Conservation (phyloP, 306 rosid species). For the Rosa lucieae region DNA sequence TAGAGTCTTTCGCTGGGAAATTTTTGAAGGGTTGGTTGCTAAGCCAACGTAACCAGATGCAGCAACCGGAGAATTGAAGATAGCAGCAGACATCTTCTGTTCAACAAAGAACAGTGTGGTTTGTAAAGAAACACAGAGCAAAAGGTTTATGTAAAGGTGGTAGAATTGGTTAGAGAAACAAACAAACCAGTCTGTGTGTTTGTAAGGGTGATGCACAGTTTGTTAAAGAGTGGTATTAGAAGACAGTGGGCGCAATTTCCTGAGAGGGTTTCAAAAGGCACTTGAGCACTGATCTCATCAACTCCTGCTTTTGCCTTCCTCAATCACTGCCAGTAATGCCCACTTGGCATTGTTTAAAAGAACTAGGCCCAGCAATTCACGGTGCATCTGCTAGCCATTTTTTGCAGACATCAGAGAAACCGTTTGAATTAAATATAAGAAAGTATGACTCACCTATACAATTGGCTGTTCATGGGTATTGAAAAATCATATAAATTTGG, state of each 20-base stretch:
- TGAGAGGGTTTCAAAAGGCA: not conserved
- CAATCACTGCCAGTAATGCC: not conserved
- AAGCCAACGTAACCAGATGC: slow-evolving; percentile 47
- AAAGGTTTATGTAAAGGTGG: slow-evolving; percentile 21
- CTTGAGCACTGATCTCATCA: slow-evolving; percentile 27
- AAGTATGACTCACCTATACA: not conserved
- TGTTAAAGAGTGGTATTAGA: slow-evolving; percentile 17
- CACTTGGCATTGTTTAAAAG: not conserved
- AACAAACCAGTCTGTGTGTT: slow-evolving; percentile 17
- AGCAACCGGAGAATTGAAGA: slow-evolving; percentile 26
- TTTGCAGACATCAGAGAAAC: not conserved
- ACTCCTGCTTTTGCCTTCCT: slow-evolving; percentile 6
- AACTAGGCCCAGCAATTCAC: not conserved
- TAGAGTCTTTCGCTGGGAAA: slow-evolving; percentile 25
- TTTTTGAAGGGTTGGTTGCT: slow-evolving; percentile 39
- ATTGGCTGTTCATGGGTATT: not conserved
- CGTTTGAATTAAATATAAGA: not conserved
- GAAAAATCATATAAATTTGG: not conserved
- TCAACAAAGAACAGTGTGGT: not conserved
- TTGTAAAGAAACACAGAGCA: not conserved
- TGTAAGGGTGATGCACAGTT: slow-evolving; percentile 14
- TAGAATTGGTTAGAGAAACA: slow-evolving; percentile 19
- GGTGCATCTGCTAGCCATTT: not conserved
- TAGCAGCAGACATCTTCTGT: slow-evolving; percentile 49
- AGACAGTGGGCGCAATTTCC: slow-evolving; percentile 31